These are phyloP conservation scores for Yarrowia osloensis DNA, from an alignment of 805 yeast species.

Conservation along the genomic window DNA sequence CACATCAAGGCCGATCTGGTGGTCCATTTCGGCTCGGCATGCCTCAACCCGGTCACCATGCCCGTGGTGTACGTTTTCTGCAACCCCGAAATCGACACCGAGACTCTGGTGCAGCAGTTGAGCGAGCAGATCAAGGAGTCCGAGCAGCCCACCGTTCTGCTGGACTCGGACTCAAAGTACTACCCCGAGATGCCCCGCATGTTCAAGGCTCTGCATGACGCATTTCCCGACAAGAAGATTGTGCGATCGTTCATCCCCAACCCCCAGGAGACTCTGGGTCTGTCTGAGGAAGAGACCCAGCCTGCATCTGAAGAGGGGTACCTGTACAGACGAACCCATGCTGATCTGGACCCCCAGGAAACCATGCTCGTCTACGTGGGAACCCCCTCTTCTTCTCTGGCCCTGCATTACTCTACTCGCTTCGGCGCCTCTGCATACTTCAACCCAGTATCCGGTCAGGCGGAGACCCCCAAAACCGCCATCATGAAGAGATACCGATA, in stretches of 20 bases:
- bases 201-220: constrained; percentile 37
- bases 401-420: constrained; percentile 71
- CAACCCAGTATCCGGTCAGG: constrained; percentile 46
- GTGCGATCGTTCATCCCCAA: constrained; percentile 14
- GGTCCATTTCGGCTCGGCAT: constrained; percentile 93
- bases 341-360: constrained; percentile 14
- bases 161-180: constrained; percentile 78
- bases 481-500: constrained; percentile 79
- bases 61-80: constrained; percentile 75
- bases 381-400: constrained; percentile 73
- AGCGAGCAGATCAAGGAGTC: constrained; percentile 47
- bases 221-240: constrained; percentile 4
- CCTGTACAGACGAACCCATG: constrained; percentile 1
- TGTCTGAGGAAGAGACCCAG: neutral
- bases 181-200: constrained; percentile 49
- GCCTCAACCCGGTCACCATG: constrained; percentile 76
- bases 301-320: constrained; percentile 2
- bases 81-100: constrained; percentile 53
- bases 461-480: constrained; percentile 61
- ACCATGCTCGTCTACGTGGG: constrained; percentile 14
- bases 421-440: constrained; percentile 57
- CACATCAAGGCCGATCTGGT: constrained; percentile 85
- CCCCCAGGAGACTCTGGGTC: constrained; percentile 8
- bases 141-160: constrained; percentile 45
- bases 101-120: constrained; percentile 47